Base-by-base conservation (phyloP, 1,139 yeast species). In the Kurtzmaniella quercitrusa region DNA sequence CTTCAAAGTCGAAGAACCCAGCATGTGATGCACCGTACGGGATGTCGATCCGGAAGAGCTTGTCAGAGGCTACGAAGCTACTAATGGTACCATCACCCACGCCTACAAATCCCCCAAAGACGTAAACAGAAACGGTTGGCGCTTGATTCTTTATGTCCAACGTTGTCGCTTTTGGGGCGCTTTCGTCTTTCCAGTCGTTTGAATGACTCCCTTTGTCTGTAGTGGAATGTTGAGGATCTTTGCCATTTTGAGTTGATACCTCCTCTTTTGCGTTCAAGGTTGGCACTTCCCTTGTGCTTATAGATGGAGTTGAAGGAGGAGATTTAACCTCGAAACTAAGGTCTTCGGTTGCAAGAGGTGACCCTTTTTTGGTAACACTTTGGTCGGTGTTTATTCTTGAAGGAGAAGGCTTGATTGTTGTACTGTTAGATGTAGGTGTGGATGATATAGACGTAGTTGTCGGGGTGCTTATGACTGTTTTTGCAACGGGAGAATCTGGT, bases 61-160 rank as follows among this genome's bases (percentile, higher is more conserved):
- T 74, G 47, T 66, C 58, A 1, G 68, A 54, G 0, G 77, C 73
- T 14, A 48, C 50, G 47, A 70, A 71, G 2, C 37, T 40, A 17
- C 48, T 45, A 1, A 62, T 65, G 11, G 48, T 45, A 2, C 48
- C 48, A 5, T 41, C 36, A 21, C 52, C 52, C 11, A 43, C 42
- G 1, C 54, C 44, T 11, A 48, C 45, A 47, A 73, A 73, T 3
- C 78, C 78, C 3, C 77, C 78, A 56, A 70, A 73, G 5, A 70
- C 54, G 48, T 65, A 72, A 0, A 73, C 59, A 9, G 66, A 55
- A 4, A 63, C 58, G 18, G 34, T 42, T 12, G 38, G 21, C 11
- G 27, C 24, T 33, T n/a, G 21, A 4, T 33, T 37, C 17, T 34
- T 24, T 10, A 34, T 12, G 9, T 34, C 25, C 29, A 40, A 14